A percentile compares a stretch with the other conserved stretches of the same genome.
phyloP scores from a whole-genome alignment of 2,329 filamentous ascomycete species.

The Aureobasidium sp. region DNA sequence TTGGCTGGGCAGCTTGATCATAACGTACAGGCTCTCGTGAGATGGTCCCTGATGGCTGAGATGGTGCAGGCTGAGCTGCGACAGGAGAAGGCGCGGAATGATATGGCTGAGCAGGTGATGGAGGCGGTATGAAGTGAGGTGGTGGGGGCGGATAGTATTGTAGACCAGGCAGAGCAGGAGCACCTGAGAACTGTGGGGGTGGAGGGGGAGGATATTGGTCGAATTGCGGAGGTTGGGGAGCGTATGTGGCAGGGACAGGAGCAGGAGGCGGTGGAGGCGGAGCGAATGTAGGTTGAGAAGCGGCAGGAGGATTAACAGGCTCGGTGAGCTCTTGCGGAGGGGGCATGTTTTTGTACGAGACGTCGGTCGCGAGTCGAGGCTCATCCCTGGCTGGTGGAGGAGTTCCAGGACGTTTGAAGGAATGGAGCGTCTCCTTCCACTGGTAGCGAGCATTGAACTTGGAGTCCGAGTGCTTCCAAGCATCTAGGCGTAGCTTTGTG shows the following conservation, averaged over 20 bases:
- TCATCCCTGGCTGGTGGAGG: slow-evolving; percentile 38
- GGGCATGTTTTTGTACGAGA: slow-evolving; percentile 11
- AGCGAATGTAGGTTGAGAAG: background rate
- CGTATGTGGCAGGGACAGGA: background rate
- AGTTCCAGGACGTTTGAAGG: slow-evolving; percentile 50
- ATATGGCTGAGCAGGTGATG: slow-evolving; percentile 1
- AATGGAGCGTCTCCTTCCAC: slow-evolving; percentile 77
- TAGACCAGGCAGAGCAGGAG: background rate
- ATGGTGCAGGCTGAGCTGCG: slow-evolving; percentile 22
- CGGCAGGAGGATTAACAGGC: slow-evolving; percentile 38
- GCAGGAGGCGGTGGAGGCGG: slow-evolving; percentile 17
- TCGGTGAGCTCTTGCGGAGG: slow-evolving; percentile 4
- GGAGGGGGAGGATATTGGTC: slow-evolving; percentile 14
- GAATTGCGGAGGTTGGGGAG: background rate
- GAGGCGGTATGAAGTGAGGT: background rate
- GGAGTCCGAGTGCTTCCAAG: slow-evolving; percentile 78
- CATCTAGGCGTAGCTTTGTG: slow-evolving; percentile 60
- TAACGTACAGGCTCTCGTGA: slow-evolving; percentile 74
- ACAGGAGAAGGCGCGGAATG: slow-evolving; percentile 14
- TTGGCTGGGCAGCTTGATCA: slow-evolving; percentile 34
- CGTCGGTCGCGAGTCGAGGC: slow-evolving; percentile 34
- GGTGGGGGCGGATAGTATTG: slow-evolving; percentile 26
- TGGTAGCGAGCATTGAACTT: slow-evolving; percentile 69
- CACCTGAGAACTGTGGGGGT: background rate
- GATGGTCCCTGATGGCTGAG: slow-evolving; percentile 51